Evolutionary conservation across 2,329 filamentous ascomycete genomes (phyloP), one percentile per base, ranked within the genome.

Genomic region (Ophiostoma triangulosporum): DNA sequence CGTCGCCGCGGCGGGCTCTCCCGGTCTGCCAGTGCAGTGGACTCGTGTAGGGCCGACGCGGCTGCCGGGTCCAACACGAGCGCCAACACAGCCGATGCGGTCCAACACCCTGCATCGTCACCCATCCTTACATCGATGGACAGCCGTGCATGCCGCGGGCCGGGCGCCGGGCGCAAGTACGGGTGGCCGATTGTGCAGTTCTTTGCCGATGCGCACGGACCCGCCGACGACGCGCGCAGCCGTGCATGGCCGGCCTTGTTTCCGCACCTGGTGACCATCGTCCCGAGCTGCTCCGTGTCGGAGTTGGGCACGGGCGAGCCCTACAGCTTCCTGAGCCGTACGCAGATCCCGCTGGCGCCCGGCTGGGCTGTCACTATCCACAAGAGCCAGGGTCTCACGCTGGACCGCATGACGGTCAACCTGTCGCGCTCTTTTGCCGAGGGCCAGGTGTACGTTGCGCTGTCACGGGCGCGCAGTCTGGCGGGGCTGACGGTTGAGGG

Each of bases 311-410:
- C 71, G 38, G 62, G 65, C 2, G 20, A 62, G 50, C 74, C 75
- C 0, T 74, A 73, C 57, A 73, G 69, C 33, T 59, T 74, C 1
- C 61, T 82, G 0, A 68, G 69, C 1, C 69, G 81, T n/a, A 80
- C 78, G 0, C 80, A 84, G 60, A 71, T 84, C 6, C 81, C 81
- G 0, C 68, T 84, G 0, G 65, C 72, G 1, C 68, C 78, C 0
- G 81, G 74, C 0, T 84, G 80, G 76, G 81, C 81, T 0, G 73
- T 83, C 60, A 83, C 74, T 0, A 74, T 82, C 2, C 81, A 84
- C 62, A 83, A 81, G 62, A 72, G 71, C 4, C 77, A 84, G 65
- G 78, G 80, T 3, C 76, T 83, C 69, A 82, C 79, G 1, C 65
- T 85, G 4, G 73, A 82, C 20, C 70, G 71, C 4, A 78, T 79